These are phyloP conservation scores for Chalaropsis thielavioides DNA, from an alignment of 2,329 filamentous ascomycete species.

Conservation along the genomic window DNA sequence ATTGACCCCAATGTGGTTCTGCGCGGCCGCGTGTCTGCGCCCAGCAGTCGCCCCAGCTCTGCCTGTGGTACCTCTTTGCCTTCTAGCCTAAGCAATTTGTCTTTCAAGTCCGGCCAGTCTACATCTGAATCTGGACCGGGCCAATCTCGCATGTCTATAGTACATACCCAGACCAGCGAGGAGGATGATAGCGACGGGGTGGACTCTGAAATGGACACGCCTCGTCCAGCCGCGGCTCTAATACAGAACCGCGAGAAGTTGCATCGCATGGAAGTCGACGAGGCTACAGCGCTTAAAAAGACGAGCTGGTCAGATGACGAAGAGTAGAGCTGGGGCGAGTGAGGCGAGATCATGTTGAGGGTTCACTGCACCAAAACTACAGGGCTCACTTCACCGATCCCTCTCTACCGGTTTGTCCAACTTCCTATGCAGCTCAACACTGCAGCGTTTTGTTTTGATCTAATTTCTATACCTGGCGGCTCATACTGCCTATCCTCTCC, in stretches of 20 bases:
- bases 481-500: neutral
- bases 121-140: slow-evolving; percentile 1
- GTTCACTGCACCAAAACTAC: slow-evolving; percentile 2
- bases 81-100: neutral
- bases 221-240: slow-evolving; percentile 29
- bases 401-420: neutral
- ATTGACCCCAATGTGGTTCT: slow-evolving; percentile 26
- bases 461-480: neutral
- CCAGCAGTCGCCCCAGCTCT: slow-evolving; percentile 12
- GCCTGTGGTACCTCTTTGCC: slow-evolving; percentile 4
- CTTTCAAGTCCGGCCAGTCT: neutral
- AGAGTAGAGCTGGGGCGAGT: slow-evolving; percentile 21
- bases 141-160: neutral
- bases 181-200: slow-evolving; percentile 27
- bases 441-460: neutral
- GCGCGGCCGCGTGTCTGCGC: slow-evolving; percentile 18
- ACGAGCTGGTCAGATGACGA: slow-evolving; percentile 29
- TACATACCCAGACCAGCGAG: slow-evolving; percentile 25
- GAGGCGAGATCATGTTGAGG: neutral
- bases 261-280: slow-evolving; percentile 45
- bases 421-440: neutral
- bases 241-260: slow-evolving; percentile 38
- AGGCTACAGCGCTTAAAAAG: slow-evolving; percentile 37
- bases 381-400: neutral
- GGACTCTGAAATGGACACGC: slow-evolving; percentile 32